These are phyloP conservation scores for Strobilomyces confusus DNA, from an alignment of 768 basidiomycete species.

Conservation along the genomic window DNA sequence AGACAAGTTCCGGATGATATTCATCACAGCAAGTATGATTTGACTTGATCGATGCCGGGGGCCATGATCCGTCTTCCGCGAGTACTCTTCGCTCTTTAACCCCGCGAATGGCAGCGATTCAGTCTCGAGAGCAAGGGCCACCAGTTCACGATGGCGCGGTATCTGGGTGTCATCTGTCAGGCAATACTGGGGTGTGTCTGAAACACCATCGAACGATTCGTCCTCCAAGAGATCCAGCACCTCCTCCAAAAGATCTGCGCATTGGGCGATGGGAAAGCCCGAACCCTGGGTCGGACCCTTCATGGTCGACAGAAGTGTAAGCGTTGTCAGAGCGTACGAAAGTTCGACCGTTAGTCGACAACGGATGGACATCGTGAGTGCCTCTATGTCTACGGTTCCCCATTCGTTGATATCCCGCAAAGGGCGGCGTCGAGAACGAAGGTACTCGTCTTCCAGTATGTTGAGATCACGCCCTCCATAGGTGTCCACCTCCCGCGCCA, in stretches of 20 bases:
- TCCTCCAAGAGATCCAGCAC: conserved; percentile 85
- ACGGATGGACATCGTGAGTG: conserved; percentile 89
- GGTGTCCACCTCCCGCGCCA: conserved; percentile 69
- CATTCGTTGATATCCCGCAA: conserved; percentile 78
- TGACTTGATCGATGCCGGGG: conserved; percentile 62
- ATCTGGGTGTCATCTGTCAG: conserved; percentile 35
- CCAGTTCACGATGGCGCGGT: conserved; percentile 63
- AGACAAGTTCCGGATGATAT: conserved; percentile 87
- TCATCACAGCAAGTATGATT: conserved; percentile 63
- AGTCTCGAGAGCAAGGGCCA: conserved; percentile 53
- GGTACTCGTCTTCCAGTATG: conserved; percentile 57
- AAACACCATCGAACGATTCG: conserved; percentile 59
- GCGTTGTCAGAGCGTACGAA: conserved; percentile 84
- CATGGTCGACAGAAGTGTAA: conserved; percentile 79
- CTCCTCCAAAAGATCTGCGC: conserved; percentile 81
- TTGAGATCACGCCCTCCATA: conserved; percentile 81
- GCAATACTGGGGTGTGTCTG: conserved; percentile 25
- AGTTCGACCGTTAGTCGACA: conserved; percentile 81
- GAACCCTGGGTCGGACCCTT: conserved; percentile 49
- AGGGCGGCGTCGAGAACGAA: conserved; percentile 48
- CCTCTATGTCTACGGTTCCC: conserved; percentile 87
- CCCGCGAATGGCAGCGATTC: conserved; percentile 59
- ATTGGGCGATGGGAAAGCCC: conserved; percentile 74
- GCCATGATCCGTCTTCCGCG: conserved; percentile 46
- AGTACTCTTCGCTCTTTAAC: conserved; percentile 43